These are phyloP conservation scores for Apodospora peruviana DNA, from an alignment of 495 filamentous ascomycete genomes.

Conservation along the genomic window DNA sequence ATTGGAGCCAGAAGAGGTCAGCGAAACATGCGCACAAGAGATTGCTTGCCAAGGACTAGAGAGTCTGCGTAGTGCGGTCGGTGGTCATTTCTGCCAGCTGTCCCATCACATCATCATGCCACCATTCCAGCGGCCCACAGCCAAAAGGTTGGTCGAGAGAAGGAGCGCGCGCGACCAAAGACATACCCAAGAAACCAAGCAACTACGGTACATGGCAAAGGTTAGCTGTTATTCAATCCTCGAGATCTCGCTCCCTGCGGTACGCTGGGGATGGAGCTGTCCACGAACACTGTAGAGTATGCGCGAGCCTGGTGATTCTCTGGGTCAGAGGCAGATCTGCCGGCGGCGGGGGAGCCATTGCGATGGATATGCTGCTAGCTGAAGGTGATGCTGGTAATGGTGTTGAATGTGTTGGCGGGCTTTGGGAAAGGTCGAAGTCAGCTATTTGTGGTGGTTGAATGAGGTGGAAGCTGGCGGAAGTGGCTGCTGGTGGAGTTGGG, in stretches of 20 bases:
- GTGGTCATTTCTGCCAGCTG: no score
- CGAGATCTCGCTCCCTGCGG: no score
- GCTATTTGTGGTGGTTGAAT: not conserved
- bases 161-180: no score
- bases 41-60: not conserved
- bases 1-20: not conserved
- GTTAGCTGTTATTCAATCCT: conserved; percentile 20
- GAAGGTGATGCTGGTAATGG: conserved; percentile 5
- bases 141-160: no score
- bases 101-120: no score
- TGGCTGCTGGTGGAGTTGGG: conserved; percentile 19
- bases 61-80: no score
- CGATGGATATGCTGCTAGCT: not conserved
- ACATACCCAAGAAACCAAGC: conserved; percentile 90
- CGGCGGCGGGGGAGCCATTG: conserved; percentile 77
- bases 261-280: conserved; percentile 3
- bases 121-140: no score
- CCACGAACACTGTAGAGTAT: conserved; percentile 81
- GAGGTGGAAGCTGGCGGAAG: conserved; percentile 13
- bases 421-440: not conserved
- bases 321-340: conserved; percentile 64
- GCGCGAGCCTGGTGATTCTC: conserved; percentile 67
- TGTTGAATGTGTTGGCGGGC: not conserved
- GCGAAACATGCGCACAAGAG: not conserved
- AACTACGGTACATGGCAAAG: conserved; percentile 23